A percentile compares a stretch with the other conserved stretches of the same genome.
These are phyloP conservation scores for Sonneratia caseolaris DNA, from an alignment of 345 rosid species.

Conservation along the genomic window DNA sequence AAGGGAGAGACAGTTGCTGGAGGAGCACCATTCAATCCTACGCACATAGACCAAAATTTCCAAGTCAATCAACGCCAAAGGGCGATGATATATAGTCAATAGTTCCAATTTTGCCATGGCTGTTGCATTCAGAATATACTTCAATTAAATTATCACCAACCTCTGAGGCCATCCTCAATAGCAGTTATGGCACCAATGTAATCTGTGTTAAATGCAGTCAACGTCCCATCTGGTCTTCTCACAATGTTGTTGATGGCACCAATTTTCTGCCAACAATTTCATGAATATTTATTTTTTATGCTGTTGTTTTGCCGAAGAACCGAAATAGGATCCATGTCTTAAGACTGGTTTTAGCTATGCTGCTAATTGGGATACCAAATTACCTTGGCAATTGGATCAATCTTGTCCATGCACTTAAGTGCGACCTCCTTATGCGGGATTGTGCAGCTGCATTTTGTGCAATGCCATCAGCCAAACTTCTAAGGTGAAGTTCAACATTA, in stretches of 20 bases:
- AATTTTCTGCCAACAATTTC: background rate
- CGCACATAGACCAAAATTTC: background rate
- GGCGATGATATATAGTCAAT: background rate
- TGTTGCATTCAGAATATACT: background rate
- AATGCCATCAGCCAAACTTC: background rate
- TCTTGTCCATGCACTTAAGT: slow-evolving; percentile 32
- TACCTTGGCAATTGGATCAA: slow-evolving; percentile 38
- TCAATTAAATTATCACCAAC: slow-evolving; percentile 7
- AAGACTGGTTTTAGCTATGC: background rate
- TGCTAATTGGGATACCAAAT: background rate
- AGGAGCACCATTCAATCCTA: slow-evolving; percentile 16
- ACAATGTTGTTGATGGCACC: slow-evolving; percentile 23
- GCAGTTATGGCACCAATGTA: slow-evolving; percentile 32
- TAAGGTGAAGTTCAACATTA: background rate
- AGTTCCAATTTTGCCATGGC: background rate
- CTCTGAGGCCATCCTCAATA: slow-evolving; percentile 32
- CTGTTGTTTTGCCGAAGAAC: slow-evolving; percentile 18
- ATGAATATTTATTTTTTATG: background rate
- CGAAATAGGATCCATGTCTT: no score
- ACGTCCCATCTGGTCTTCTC: slow-evolving; percentile 24
- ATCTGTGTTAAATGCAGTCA: slow-evolving; percentile 32
- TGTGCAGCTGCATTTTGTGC: slow-evolving; percentile 25
- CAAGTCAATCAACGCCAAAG: background rate
- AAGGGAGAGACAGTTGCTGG: slow-evolving; percentile 21
- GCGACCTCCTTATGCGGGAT: slow-evolving; percentile 47